A percentile compares a stretch with the other conserved stretches of the same genome.
Conservation (phyloP, 169 alveolate genomes). For the Plasmodium cynomolgi region DNA sequence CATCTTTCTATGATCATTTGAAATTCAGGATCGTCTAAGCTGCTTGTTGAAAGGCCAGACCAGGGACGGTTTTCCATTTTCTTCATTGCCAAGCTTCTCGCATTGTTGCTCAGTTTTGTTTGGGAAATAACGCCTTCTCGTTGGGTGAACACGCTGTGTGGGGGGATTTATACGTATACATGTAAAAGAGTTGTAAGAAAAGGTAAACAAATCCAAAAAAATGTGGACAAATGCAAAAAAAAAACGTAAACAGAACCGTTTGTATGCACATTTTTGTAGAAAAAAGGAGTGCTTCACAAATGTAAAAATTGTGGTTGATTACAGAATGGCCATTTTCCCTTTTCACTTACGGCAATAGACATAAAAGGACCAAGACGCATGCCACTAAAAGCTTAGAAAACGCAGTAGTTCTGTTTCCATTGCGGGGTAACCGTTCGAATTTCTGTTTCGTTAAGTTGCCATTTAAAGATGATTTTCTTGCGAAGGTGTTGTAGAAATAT, state of each 20-base stretch:
- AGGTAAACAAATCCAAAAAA: not conserved
- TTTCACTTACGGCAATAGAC: conserved; percentile 1
- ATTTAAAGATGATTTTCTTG: not conserved
- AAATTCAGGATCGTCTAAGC: not conserved
- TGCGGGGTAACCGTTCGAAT: not conserved
- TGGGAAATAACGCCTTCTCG: not conserved
- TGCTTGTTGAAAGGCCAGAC: not conserved
- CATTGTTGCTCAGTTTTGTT: not conserved
- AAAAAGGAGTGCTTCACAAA: not conserved
- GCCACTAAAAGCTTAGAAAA: not conserved
- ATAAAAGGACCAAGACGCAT: not conserved
- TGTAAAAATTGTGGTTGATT: not conserved
- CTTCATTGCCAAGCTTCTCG: not conserved
- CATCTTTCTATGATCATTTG: conserved; percentile 1
- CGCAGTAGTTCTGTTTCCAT: not conserved
- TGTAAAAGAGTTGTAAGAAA: not conserved
- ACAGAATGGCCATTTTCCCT: not conserved
- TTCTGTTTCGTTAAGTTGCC: not conserved
- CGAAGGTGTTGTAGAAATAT: not conserved
- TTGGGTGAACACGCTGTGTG: not conserved
- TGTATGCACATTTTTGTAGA: not conserved
- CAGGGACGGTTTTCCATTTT: not conserved
- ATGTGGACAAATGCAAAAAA: not conserved
- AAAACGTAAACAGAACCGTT: not conserved
- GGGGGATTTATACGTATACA: not conserved